Evolutionary conservation across 2,329 filamentous ascomycete species (phyloP).

Genomic region (Colletotrichum magnum): DNA sequence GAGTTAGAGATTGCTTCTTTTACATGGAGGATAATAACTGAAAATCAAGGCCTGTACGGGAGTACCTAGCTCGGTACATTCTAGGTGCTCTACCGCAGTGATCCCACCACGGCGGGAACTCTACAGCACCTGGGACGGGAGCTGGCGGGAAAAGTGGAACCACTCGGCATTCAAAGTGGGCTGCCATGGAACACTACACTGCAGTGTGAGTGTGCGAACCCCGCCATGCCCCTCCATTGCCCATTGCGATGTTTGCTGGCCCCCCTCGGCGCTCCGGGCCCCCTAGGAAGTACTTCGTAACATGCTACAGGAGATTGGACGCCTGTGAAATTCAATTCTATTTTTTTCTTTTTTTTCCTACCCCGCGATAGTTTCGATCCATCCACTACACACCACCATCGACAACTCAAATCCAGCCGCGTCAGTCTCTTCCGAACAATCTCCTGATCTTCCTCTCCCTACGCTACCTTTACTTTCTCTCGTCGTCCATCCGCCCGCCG

Average conservation of each 20-base stretch:
- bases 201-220: not conserved
- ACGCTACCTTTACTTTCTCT: not conserved
- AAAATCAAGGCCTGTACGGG: too few species aligned
- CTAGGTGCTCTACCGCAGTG: too few species aligned
- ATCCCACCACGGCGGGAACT: not conserved
- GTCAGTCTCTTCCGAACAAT: not conserved
- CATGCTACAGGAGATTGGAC: conserved; percentile 1
- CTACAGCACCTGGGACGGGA: not conserved
- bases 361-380: conserved; percentile 15
- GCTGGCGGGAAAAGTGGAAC: conserved; percentile 7
- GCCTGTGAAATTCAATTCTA: conserved; percentile 15
- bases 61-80: too few species aligned
- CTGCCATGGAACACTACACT: not conserved
- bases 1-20: too few species aligned
- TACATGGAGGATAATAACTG: too few species aligned
- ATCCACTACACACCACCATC: conserved; percentile 6
- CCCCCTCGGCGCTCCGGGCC: too few species aligned
- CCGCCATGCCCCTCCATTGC: conserved; percentile 8
- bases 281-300: too few species aligned
- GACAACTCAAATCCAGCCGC: not conserved
- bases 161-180: not conserved
- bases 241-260: not conserved
- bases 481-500: not conserved
- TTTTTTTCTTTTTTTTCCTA: conserved; percentile 9
- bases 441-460: not conserved